Conservation (phyloP, 495 filamentous ascomycete species). For the Lophiostoma macrostomum region DNA sequence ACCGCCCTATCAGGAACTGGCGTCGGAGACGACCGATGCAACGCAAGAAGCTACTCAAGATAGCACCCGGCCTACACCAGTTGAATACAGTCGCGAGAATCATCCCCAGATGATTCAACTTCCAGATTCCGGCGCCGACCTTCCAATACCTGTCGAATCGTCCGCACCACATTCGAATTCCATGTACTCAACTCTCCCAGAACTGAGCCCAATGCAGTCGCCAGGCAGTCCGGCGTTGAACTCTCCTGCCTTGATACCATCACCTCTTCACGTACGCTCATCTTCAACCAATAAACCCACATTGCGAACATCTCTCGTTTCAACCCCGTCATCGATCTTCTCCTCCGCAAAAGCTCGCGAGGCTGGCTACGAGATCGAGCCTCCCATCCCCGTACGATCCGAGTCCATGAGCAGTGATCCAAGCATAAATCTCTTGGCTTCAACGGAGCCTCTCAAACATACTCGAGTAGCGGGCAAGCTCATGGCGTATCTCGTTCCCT, state of each 20-base stretch:
- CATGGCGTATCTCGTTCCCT: conserved; percentile 44
- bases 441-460: conserved; percentile 29
- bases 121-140: background rate
- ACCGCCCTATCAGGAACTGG: conserved; percentile 26
- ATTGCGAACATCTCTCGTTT: background rate
- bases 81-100: conserved; percentile 29
- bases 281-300: background rate
- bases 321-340: background rate
- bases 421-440: conserved; percentile 8
- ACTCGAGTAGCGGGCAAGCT: conserved; percentile 41
- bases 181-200: background rate
- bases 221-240: background rate
- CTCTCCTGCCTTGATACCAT: background rate
- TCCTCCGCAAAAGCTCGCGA: conserved; percentile 27
- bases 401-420: conserved; percentile 7
- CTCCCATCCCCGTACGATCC: background rate
- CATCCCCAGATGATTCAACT: conserved; percentile 23
- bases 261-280: conserved; percentile 10
- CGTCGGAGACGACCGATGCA: too few relatives aligned
- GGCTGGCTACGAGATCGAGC: conserved; percentile 26
- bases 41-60: conserved; percentile 1
- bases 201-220: background rate
- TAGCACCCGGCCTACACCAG: conserved; percentile 18
- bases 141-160: conserved; percentile 3
- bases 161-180: conserved; percentile 15